Percentiles rank a stretch among this genome's conserved stretches.
Evolutionary conservation across 106 monocot genomes (phyloP).

Genomic region (Phalaenopsis equestris): DNA sequence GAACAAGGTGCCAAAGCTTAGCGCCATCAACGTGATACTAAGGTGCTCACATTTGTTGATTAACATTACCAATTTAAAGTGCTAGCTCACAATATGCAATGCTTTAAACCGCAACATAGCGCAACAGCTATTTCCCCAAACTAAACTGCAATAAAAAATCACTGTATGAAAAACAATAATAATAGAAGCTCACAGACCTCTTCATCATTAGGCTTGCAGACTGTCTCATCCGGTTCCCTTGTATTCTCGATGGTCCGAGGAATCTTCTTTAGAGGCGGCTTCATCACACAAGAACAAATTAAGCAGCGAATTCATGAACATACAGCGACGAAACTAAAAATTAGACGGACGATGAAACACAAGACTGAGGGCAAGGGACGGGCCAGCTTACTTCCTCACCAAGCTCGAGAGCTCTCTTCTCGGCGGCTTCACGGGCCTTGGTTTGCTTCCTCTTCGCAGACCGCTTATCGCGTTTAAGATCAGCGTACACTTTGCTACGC

Average conservation of each 20-base stretch:
- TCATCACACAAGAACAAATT: constrained; percentile 1
- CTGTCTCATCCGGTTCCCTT: constrained; percentile 62
- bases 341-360: neutral
- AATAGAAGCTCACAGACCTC: constrained; percentile 22
- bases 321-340: neutral
- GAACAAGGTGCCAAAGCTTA: neutral
- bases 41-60: neutral
- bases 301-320: neutral
- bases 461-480: constrained; percentile 81
- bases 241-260: constrained; percentile 64
- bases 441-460: constrained; percentile 55
- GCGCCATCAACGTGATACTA: neutral
- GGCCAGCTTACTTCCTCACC: constrained; percentile 50
- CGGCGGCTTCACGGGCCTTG: constrained; percentile 46
- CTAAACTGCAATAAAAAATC: neutral
- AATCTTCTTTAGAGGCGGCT: constrained; percentile 36
- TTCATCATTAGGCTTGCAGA: constrained; percentile 50
- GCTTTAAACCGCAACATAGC: neutral
- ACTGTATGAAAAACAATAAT: neutral
- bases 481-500: constrained; percentile 63
- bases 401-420: constrained; percentile 66
- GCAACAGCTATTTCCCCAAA: neutral
- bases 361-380: neutral
- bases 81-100: neutral
- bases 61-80: neutral